phyloP scores from a whole-genome alignment of 768 basidiomycete species.

The Sporobolomyces pararoseus region DNA sequence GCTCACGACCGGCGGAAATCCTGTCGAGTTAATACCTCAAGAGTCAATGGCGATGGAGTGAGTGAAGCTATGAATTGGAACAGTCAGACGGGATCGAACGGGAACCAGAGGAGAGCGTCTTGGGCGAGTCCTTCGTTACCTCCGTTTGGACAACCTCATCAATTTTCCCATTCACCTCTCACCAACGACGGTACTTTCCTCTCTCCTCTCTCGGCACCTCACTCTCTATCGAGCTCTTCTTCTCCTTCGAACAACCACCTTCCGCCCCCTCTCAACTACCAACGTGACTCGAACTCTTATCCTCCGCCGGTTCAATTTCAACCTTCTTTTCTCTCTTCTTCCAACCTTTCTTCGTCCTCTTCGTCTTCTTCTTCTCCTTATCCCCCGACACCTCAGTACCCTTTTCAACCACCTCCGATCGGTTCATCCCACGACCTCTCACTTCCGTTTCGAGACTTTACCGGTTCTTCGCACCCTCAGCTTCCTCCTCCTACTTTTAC shows the following conservation, averaged over 20 bases:
- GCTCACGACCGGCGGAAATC: slow-evolving; percentile 12
- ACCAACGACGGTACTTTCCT: not conserved
- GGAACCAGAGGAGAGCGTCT: slow-evolving; percentile 5
- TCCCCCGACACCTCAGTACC: not conserved
- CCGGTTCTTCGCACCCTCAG: not conserved
- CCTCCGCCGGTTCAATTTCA: not conserved
- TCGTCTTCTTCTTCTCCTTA: not conserved
- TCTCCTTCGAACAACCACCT: not conserved
- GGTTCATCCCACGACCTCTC: not conserved
- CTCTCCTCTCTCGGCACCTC: slow-evolving; percentile 2
- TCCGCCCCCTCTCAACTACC: not conserved
- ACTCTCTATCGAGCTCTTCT: not conserved
- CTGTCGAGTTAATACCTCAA: not conserved
- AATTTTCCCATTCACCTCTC: slow-evolving; percentile 2
- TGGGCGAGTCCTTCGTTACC: slow-evolving; percentile 5
- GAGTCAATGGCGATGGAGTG: not conserved
- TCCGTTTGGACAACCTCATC: not conserved
- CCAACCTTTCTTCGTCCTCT: not conserved
- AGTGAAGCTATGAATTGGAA: not conserved
- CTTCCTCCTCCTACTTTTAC: not conserved
- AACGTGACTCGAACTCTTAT: not conserved
- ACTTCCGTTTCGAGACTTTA: slow-evolving; percentile 11
- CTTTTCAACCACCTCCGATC: slow-evolving; percentile 3
- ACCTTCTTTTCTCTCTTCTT: not conserved
- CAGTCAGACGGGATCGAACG: too few species aligned